A percentile compares a stretch with the other conserved stretches of the same genome.
Evolutionary conservation across 2,329 filamentous ascomycete genomes (phyloP).

Genomic region (Immersiporthe knoxdaviesiana): DNA sequence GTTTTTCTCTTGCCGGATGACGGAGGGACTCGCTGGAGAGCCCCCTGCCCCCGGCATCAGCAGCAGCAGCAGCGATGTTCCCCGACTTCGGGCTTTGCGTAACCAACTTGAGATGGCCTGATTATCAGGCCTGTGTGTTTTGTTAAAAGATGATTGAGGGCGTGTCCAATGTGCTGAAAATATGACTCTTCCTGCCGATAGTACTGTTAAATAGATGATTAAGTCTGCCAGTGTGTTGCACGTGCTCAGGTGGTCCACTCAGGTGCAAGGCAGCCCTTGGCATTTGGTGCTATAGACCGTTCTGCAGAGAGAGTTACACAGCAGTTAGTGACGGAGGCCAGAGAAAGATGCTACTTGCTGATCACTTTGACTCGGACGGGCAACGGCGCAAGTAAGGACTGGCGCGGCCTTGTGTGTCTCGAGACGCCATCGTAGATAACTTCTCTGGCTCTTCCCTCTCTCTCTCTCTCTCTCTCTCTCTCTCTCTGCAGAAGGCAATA

Average conservation of each 20-base stretch:
- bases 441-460: no score
- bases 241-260: not conserved
- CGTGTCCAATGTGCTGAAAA: not conserved
- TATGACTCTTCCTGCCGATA: slow-evolving; percentile 23
- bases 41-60: no score
- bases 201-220: not conserved
- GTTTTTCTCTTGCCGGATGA: not conserved
- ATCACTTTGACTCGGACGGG: not conserved
- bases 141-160: not conserved
- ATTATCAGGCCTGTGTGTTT: not conserved
- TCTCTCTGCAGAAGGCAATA: not conserved
- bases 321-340: not conserved
- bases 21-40: not conserved
- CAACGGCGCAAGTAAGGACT: not conserved
- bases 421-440: not conserved
- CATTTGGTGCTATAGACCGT: slow-evolving; percentile 7
- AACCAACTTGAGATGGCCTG: not conserved
- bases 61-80: not conserved
- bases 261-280: slow-evolving; percentile 5
- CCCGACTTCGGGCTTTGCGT: not conserved
- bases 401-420: not conserved
- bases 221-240: not conserved
- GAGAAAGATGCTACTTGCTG: not conserved
- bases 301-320: not conserved
- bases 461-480: no score